These are phyloP conservation scores for Aspergillus persii DNA, from an alignment of 2,329 filamentous ascomycete genomes.

Conservation along the genomic window DNA sequence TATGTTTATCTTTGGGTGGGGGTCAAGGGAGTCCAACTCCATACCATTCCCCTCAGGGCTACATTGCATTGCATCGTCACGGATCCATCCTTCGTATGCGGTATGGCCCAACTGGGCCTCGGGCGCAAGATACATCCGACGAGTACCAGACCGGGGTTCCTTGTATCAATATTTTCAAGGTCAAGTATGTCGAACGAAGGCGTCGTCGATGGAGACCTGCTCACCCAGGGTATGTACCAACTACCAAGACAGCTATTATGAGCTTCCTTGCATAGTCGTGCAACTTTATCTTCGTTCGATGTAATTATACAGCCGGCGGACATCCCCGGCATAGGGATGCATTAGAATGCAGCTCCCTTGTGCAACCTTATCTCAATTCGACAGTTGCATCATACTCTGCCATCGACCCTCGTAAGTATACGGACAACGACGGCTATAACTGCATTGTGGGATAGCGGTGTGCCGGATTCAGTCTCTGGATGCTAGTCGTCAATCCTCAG, in stretches of 20 bases:
- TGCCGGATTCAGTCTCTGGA: neutral
- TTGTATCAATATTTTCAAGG: too few relatives aligned
- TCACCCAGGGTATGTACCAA: too few relatives aligned
- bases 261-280: neutral
- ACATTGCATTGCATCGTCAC: neutral
- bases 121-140: neutral
- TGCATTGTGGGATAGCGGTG: neutral
- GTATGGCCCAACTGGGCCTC: neutral
- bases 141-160: too few relatives aligned
- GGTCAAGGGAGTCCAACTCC: neutral
- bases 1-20: neutral
- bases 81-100: neutral
- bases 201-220: neutral
- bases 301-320: too few relatives aligned
- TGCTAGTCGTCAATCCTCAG: neutral
- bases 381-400: neutral
- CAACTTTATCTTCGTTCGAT: neutral
- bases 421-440: neutral
- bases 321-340: neutral
- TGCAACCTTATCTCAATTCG: neutral
- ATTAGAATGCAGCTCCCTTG: neutral
- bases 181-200: neutral
- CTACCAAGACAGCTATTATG: too few relatives aligned
- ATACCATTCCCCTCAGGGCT: neutral
- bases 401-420: neutral